Evolutionary conservation across 495 filamentous ascomycete species (phyloP).

Genomic region (Penicillium paxilli): DNA sequence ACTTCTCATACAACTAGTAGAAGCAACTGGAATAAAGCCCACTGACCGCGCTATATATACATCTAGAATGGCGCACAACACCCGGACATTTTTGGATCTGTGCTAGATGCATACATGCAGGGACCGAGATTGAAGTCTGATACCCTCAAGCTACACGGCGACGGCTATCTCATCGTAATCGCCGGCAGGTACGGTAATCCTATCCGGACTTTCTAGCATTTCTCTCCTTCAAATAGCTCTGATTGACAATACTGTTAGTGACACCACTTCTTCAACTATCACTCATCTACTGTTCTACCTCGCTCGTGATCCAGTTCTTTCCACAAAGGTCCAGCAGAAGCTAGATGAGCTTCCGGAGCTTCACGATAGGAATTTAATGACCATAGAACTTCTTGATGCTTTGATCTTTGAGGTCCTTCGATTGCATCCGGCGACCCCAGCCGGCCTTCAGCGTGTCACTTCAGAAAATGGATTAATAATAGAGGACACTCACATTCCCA

Average conservation of each 20-base stretch:
- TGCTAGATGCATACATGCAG: constrained; percentile 29
- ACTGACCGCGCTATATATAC: no score
- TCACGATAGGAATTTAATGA: constrained; percentile 1
- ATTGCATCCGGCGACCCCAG: constrained; percentile 15
- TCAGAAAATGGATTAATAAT: constrained; percentile 1
- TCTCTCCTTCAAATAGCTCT: no score
- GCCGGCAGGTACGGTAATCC: constrained; percentile 47
- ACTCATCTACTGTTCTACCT: constrained; percentile 37
- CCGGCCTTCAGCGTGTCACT: background rate
- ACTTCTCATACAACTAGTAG: background rate
- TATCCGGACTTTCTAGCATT: background rate
- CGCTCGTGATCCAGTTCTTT: constrained; percentile 12
- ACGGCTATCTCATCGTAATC: constrained; percentile 35
- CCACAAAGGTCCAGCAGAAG: constrained; percentile 20
- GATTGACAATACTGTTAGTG: constrained; percentile 19
- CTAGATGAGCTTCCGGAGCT: constrained; percentile 18
- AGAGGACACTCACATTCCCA: background rate
- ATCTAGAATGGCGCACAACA: no score
- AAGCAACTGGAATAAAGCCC: constrained; percentile 16
- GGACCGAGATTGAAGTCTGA: constrained; percentile 24
- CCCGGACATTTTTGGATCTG: constrained; percentile 33
- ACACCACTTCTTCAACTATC: constrained; percentile 37
- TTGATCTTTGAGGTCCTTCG: constrained; percentile 56
- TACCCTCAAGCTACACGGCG: constrained; percentile 27
- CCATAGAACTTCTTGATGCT: constrained; percentile 35